phyloP scores from a whole-genome alignment of 2,329 filamentous ascomycete genomes.

The Ilyonectria mors-panacis region DNA sequence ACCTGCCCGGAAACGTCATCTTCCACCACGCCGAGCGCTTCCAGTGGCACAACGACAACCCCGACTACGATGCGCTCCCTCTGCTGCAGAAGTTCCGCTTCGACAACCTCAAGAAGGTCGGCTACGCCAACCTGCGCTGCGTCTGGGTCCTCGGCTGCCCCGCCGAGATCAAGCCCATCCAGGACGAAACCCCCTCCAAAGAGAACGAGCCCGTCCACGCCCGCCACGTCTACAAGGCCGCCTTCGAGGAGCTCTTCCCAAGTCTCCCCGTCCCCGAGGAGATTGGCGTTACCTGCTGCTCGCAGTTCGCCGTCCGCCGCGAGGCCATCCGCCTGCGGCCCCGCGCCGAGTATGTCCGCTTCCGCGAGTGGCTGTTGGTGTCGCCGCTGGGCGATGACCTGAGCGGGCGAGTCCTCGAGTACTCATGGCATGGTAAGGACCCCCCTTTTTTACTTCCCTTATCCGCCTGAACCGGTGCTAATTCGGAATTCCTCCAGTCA shows the following conservation, averaged over 20 bases:
- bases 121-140: constrained; percentile 74
- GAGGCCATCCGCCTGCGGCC: constrained; percentile 65
- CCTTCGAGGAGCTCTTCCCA: constrained; percentile 60
- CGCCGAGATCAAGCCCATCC: constrained; percentile 60
- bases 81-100: constrained; percentile 65
- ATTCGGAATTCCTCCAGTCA: constrained; percentile 58
- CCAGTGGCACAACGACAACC: constrained; percentile 69
- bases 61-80: constrained; percentile 68
- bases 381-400: constrained; percentile 68
- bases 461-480: constrained; percentile 20
- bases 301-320: constrained; percentile 74
- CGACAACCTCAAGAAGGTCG: constrained; percentile 65
- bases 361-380: constrained; percentile 72
- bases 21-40: constrained; percentile 66
- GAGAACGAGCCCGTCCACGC: constrained; percentile 53
- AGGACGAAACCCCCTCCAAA: constrained; percentile 55
- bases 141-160: constrained; percentile 71
- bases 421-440: constrained; percentile 74
- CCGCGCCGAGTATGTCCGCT: constrained; percentile 67
- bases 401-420: constrained; percentile 74
- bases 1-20: constrained; percentile 59
- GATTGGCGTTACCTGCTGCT: constrained; percentile 73
- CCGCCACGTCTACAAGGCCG: constrained; percentile 59
- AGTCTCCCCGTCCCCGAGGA: constrained; percentile 60
- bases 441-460: constrained; percentile 44